Evolutionary conservation across 768 basidiomycete species (phyloP), one percentile per base, ranked within the genome.

Genomic region (Suillus bovinus): DNA sequence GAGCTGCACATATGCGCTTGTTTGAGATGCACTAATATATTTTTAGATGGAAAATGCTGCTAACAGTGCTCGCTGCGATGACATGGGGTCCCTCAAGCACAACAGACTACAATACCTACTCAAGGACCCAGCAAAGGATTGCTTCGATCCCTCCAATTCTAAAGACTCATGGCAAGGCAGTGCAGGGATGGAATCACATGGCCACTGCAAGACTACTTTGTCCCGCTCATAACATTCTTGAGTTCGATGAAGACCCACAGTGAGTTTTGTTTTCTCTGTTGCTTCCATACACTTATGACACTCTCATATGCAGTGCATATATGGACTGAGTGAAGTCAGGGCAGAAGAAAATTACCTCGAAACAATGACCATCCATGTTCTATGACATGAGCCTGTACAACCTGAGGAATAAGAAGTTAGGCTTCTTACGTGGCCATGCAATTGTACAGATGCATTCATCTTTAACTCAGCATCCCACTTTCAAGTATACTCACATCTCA

Each of bases 281-380:
- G 11, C 27, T 46, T 14, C 29, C 22, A n/a, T 20, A 27, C 16
- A 20, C 31, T 17, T 41, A 36, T 27, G 3, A 41, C 36, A 17
- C 38, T 58, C 20, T 29, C 4, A 24, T 42, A 41, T 20, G 22
- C 58, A 59, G 58, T 13, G 44, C 41, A 46, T 59, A 59, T 22
- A 59, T 59, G 39, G 58, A 59, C 58, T 31, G 31, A 8, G 42
- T 59, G 17, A 59, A 33, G 2, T 59, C 44, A 4, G 58, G 44
- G 4, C 16, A 22, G n/a, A 59, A 59, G n/a, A 59, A 59, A 34
- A 42, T 41, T 7, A 50, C n/a, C 17, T 36, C 59, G 2, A 60
- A 16, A 52, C 47, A 60, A 38, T 60, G 47, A 6, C 59, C 59
- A 9, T 60, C n/a, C n/a, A n/a, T n/a, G n/a, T n/a, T n/a, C n/a